A percentile compares a stretch with the other conserved stretches of the same genome.
phyloP scores from a whole-genome alignment of 345 rosid genomes.

The Syzygium grande region DNA sequence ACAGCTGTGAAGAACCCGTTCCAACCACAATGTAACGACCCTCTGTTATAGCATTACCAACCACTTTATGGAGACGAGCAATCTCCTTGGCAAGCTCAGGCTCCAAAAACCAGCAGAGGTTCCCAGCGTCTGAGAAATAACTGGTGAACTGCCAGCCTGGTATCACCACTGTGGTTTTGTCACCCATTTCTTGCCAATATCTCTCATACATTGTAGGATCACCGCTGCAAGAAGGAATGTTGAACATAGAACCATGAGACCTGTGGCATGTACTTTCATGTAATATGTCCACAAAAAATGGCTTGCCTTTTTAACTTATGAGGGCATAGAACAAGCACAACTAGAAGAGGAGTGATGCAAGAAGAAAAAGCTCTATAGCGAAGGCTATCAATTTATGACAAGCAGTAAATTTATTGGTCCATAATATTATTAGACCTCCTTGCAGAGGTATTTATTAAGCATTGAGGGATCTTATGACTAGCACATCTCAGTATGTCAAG shows the following conservation, averaged over 20 bases:
- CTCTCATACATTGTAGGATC: slow-evolving; percentile 87
- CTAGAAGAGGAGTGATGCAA: neutral
- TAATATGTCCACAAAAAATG: neutral
- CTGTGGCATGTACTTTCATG: neutral
- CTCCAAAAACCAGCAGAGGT: slow-evolving; percentile 88
- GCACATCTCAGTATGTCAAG: neutral
- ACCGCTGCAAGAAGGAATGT: slow-evolving; percentile 39
- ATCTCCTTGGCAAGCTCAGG: slow-evolving; percentile 61
- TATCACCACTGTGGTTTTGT: slow-evolving; percentile 58
- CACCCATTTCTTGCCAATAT: slow-evolving; percentile 67
- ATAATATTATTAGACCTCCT: neutral
- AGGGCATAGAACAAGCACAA: neutral
- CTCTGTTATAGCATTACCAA: slow-evolving; percentile 75
- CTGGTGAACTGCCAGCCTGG: slow-evolving; percentile 86
- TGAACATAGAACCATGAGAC: neutral
- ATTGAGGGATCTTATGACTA: neutral
- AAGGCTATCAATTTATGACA: neutral
- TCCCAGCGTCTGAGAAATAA: slow-evolving; percentile 63
- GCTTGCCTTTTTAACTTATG: neutral
- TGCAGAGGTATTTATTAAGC: neutral
- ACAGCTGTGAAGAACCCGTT: slow-evolving; percentile 87
- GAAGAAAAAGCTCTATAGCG: neutral
- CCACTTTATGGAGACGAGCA: slow-evolving; percentile 52
- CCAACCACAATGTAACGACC: slow-evolving; percentile 72
- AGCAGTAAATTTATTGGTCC: neutral